A percentile compares a stretch with the other conserved stretches of the same genome.
Conservation (phyloP, 2,329 filamentous ascomycete genomes). For the Calonectria multiphialidica region DNA sequence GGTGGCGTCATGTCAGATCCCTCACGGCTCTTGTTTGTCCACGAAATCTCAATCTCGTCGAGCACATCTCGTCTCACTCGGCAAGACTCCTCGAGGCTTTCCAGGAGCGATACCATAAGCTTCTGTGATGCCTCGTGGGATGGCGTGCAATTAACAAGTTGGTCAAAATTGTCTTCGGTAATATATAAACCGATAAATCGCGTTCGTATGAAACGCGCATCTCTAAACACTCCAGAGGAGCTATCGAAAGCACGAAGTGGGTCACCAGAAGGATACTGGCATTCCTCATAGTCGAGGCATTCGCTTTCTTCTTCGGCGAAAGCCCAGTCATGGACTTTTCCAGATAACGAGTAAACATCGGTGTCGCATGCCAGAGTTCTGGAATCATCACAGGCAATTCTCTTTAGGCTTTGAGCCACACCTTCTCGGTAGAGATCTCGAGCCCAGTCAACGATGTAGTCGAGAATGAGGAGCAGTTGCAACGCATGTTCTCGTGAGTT, state of each 20-base stretch:
- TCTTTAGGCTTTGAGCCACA: conserved; percentile 18
- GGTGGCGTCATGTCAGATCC: background rate
- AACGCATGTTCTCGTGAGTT: conserved; percentile 26
- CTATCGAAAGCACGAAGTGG: conserved; percentile 5
- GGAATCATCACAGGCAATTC: background rate
- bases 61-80: background rate
- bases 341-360: background rate
- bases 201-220: conserved; percentile 4
- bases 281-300: background rate
- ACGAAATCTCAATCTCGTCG: background rate
- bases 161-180: background rate
- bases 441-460: conserved; percentile 39
- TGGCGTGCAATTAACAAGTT: background rate
- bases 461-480: conserved; percentile 36
- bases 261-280: background rate
- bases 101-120: background rate
- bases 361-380: background rate
- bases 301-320: background rate
- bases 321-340: background rate
- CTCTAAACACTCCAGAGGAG: background rate
- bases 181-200: background rate
- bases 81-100: background rate
- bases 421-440: conserved; percentile 32
- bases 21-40: background rate
- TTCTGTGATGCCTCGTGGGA: background rate